Conservation (phyloP, 2,329 filamentous ascomycete genomes). For the Xylaria sp. region DNA sequence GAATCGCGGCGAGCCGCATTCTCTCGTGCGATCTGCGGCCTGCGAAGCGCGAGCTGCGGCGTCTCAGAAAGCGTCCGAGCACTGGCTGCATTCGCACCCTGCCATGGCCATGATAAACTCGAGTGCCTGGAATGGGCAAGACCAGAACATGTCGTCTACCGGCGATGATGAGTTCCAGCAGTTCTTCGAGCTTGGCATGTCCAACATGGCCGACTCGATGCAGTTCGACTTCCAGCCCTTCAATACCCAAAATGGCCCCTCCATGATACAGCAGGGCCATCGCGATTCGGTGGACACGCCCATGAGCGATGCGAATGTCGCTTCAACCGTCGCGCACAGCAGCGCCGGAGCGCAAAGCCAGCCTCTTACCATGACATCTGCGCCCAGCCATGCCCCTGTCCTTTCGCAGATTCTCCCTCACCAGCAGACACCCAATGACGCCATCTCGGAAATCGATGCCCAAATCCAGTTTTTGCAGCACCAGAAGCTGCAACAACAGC, state of each 20-base stretch:
- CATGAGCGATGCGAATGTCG: constrained; percentile 60
- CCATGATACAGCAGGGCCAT: constrained; percentile 55
- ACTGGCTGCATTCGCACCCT: constrained; percentile 14
- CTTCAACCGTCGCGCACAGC: constrained; percentile 52
- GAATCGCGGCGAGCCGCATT: constrained; percentile 24
- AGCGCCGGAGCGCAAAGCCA: constrained; percentile 58
- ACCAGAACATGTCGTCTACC: constrained; percentile 63
- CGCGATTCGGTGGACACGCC: constrained; percentile 60
- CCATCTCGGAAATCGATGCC: constrained; percentile 70
- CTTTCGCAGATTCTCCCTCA: constrained; percentile 59
- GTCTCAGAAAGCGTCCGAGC: constrained; percentile 14
- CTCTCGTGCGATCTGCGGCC: constrained; percentile 11
- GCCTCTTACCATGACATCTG: constrained; percentile 61
- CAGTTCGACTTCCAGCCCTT: constrained; percentile 71
- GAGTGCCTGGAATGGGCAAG: constrained; percentile 65
- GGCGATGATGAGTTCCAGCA: constrained; percentile 72
- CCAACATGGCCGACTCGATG: constrained; percentile 63
- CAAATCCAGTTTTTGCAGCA: constrained; percentile 74
- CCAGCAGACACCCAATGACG: constrained; percentile 60
- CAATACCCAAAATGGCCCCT: constrained; percentile 53
- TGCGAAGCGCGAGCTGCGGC: constrained; percentile 20
- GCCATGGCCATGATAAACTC: constrained; percentile 63
- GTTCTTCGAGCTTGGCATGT: constrained; percentile 70
- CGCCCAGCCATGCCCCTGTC: constrained; percentile 58
- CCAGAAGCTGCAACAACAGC: constrained; percentile 70